Evolutionary conservation across 192 early-diverging fungal genomes (phyloP).

Genomic region (Coemansia sp.): DNA sequence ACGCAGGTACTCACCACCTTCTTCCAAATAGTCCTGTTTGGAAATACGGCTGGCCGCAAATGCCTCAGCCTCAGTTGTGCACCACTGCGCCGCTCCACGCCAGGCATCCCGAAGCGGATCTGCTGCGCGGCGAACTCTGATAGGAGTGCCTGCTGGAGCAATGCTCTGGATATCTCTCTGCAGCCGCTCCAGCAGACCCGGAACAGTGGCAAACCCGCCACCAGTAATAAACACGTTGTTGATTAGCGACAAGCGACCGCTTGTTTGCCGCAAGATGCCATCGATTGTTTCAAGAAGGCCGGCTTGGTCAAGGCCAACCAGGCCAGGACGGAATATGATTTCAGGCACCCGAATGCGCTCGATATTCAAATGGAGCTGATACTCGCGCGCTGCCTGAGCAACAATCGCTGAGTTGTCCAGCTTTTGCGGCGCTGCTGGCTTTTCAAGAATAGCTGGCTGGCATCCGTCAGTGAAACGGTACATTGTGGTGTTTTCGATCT

Average conservation of each 20-base stretch:
- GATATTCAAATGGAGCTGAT: conserved; percentile 88
- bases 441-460: conserved; percentile 49
- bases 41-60: conserved; percentile 59
- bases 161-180: conserved; percentile 61
- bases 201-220: conserved; percentile 60
- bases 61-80: conserved; percentile 39
- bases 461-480: conserved; percentile 69
- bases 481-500: conserved; percentile 68
- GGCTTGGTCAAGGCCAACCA: conserved; percentile 85
- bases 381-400: conserved; percentile 55
- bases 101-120: conserved; percentile 81
- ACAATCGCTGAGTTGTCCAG: conserved; percentile 44
- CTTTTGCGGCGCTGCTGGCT: conserved; percentile 56
- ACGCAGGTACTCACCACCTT: conserved; percentile 80
- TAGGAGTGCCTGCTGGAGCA: conserved; percentile 57
- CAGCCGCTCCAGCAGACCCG: conserved; percentile 66
- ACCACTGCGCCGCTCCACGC: conserved; percentile 79
- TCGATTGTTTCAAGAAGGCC: conserved; percentile 79
- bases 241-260: conserved; percentile 20
- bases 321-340: conserved; percentile 83
- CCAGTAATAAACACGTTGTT: conserved; percentile 77
- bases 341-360: conserved; percentile 88
- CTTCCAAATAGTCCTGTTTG: conserved; percentile 74
- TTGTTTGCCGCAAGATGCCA: conserved; percentile 55
- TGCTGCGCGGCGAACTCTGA: conserved; percentile 59